Evolutionary conservation across 1,284 basidiomycete species (phyloP).

Genomic region (Chiua sp.): DNA sequence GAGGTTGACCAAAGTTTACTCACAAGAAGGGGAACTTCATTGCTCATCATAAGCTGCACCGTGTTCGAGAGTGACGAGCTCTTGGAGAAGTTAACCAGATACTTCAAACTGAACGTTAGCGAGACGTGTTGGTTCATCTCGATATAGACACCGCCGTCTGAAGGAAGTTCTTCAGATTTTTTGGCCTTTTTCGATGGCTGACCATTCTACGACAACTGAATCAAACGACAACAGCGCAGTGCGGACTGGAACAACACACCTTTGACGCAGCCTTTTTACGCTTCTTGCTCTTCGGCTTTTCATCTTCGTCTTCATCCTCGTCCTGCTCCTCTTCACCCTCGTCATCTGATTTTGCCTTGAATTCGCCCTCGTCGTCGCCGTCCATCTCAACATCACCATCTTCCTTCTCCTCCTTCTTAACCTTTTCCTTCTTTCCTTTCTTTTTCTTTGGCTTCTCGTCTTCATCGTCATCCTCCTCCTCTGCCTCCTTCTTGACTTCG

Average conservation of each 20-base stretch:
- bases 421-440: slow-evolving; percentile 53
- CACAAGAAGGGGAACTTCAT: slow-evolving; percentile 90
- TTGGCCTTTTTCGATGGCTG: slow-evolving; percentile 59
- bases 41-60: slow-evolving; percentile 87
- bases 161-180: slow-evolving; percentile 54
- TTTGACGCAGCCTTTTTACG: slow-evolving; percentile 62
- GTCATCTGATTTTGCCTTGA: slow-evolving; percentile 51
- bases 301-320: slow-evolving; percentile 63
- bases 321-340: slow-evolving; percentile 62
- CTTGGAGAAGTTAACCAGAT: slow-evolving; percentile 98
- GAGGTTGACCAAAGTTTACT: slow-evolving; percentile 16
- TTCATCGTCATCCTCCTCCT: slow-evolving; percentile 44
- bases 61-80: slow-evolving; percentile 77
- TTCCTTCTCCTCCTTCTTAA: slow-evolving; percentile 47
- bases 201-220: slow-evolving; percentile 41
- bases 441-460: slow-evolving; percentile 47
- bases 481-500: slow-evolving; percentile 50
- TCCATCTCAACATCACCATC: slow-evolving; percentile 48
- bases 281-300: slow-evolving; percentile 58
- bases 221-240: background rate
- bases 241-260: slow-evolving; percentile 40
- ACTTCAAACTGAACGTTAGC: slow-evolving; percentile 97
- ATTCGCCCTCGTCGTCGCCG: slow-evolving; percentile 48
- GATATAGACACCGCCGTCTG: slow-evolving; percentile 69
- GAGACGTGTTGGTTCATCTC: slow-evolving; percentile 88